A percentile compares a stretch with the other conserved stretches of the same genome.
Conservation (phyloP, 768 basidiomycete genomes). For the Sistotremastrum niveocremeum region DNA sequence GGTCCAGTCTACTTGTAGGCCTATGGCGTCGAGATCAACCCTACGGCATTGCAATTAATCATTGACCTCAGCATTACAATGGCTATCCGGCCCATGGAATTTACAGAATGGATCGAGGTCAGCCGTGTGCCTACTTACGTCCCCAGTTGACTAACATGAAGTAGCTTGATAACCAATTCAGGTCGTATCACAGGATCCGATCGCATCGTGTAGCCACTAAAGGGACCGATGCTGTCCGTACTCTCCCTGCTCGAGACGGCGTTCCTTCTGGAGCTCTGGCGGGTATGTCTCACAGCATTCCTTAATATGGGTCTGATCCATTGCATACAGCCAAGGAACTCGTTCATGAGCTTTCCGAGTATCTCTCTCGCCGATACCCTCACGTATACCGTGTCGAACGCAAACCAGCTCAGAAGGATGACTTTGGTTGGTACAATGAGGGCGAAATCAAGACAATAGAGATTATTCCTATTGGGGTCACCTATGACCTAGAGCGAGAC, state of each 20-base stretch:
- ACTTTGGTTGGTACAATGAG: constrained; percentile 26
- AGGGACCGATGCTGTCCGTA: constrained; percentile 32
- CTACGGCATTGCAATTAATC: background rate
- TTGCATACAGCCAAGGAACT: constrained; percentile 42
- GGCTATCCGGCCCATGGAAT: constrained; percentile 54
- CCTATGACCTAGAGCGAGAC: constrained; percentile 38
- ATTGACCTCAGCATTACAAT: constrained; percentile 40
- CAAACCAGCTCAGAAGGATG: constrained; percentile 8
- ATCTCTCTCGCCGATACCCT: constrained; percentile 50
- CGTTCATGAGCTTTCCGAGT: constrained; percentile 55
- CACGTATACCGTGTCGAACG: constrained; percentile 38
- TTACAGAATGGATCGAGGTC: constrained; percentile 64
- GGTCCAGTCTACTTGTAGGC: constrained; percentile 3
- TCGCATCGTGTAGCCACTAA: constrained; percentile 39
- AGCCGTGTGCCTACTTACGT: constrained; percentile 1
- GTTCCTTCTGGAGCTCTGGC: constrained; percentile 14
- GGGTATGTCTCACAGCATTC: background rate
- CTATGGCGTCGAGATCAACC: background rate
- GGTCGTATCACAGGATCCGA: constrained; percentile 42
- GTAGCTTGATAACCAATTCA: constrained; percentile 49
- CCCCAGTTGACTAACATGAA: background rate
- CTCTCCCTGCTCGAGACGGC: constrained; percentile 34
- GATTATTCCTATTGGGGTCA: constrained; percentile 33
- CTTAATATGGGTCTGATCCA: background rate
- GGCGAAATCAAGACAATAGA: constrained; percentile 38